Conservation (phyloP, 2,329 filamentous ascomycete species). For the Hymenoscyphus repandus region DNA sequence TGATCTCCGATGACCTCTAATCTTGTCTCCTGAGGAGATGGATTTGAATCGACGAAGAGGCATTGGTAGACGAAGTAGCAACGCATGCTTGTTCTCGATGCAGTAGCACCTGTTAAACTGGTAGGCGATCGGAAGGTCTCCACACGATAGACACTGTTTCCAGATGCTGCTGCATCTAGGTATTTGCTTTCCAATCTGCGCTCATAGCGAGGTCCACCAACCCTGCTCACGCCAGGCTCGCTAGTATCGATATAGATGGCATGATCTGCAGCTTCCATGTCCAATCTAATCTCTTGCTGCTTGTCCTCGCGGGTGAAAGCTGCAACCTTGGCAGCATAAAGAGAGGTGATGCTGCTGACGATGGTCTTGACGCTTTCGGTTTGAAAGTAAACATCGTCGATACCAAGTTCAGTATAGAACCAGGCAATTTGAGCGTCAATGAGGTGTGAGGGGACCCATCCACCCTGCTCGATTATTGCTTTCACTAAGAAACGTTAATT, state of each 20-base stretch:
- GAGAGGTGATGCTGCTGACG: constrained; percentile 87
- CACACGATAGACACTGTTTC: constrained; percentile 73
- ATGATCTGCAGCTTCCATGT: constrained; percentile 92
- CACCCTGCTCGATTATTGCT: constrained; percentile 66
- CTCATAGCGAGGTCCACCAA: constrained; percentile 85
- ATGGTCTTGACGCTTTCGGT: constrained; percentile 83
- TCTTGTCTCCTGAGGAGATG: constrained; percentile 73
- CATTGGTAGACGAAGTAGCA: constrained; percentile 99
- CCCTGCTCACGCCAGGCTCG: constrained; percentile 72
- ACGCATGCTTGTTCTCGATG: constrained; percentile 75
- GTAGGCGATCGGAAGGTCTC: constrained; percentile 95
- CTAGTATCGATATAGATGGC: constrained; percentile 99
- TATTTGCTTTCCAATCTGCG: constrained; percentile 93
- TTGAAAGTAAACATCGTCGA: constrained; percentile 97
- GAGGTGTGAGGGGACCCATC: constrained; percentile 80
- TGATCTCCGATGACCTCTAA: constrained; percentile 89
- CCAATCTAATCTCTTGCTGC: constrained; percentile 86
- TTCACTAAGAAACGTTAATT: constrained; percentile 35
- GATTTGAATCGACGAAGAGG: constrained; percentile 74
- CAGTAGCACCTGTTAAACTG: constrained; percentile 59
- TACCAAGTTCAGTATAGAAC: constrained; percentile 98
- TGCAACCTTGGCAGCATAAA: constrained; percentile 95
- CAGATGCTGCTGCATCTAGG: constrained; percentile 65
- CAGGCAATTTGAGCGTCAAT: constrained; percentile 83
- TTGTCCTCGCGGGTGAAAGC: constrained; percentile 91